phyloP scores from a whole-genome alignment of 495 filamentous ascomycete species.

The Penicillium paradoxum region DNA sequence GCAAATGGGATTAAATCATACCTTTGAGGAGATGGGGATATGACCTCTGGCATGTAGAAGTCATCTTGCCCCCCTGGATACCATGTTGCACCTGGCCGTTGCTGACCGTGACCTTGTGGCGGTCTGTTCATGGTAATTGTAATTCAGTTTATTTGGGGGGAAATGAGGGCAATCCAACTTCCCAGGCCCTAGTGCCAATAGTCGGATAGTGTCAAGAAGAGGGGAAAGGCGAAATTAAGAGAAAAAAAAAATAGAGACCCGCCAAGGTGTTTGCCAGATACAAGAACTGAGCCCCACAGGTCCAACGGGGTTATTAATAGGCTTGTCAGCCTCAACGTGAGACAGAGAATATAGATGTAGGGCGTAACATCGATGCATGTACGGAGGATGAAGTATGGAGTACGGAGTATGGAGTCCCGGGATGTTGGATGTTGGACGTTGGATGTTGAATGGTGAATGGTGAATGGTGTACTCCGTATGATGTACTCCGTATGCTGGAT shows the following conservation, averaged over 20 bases:
- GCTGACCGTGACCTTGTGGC: constrained; percentile 43
- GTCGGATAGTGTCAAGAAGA: neutral
- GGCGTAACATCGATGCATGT: too few species aligned
- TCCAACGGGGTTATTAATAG: neutral
- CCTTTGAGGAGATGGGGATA: constrained; percentile 87
- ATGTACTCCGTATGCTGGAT: too few species aligned
- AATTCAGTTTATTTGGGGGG: neutral
- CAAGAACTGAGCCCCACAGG: neutral
- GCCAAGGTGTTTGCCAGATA: neutral
- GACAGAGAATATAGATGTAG: too few species aligned
- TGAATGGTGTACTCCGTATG: too few species aligned
- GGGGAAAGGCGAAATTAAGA: neutral
- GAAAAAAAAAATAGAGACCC: neutral
- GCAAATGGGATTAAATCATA: constrained; percentile 38
- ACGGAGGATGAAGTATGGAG: too few species aligned
- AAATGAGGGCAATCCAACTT: neutral
- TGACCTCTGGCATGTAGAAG: constrained; percentile 73
- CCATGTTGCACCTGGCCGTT: constrained; percentile 74
- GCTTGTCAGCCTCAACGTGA: neutral
- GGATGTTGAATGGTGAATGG: too few species aligned
- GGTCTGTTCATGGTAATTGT: constrained; percentile 34
- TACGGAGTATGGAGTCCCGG: too few species aligned
- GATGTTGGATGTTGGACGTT: too few species aligned
- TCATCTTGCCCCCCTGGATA: constrained; percentile 86
- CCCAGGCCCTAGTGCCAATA: neutral